Evolutionary conservation across 495 filamentous ascomycete genomes (phyloP).

Genomic region (Aspergillus diversus): DNA sequence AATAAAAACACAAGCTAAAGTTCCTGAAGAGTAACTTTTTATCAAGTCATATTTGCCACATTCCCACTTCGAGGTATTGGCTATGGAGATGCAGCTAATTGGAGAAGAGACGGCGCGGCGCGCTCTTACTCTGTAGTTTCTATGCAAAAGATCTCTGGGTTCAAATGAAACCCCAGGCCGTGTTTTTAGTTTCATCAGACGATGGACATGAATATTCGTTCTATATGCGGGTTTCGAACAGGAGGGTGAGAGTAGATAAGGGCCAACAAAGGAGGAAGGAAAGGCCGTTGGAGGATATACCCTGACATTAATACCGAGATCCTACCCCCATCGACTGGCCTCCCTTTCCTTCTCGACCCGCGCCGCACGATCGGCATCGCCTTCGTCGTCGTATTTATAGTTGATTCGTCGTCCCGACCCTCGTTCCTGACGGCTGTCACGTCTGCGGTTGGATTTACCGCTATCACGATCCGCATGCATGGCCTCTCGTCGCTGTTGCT

Average conservation of each 20-base stretch:
- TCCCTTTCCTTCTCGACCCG: conserved; percentile 55
- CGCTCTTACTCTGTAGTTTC: too few relatives aligned
- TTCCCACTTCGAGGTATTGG: too few relatives aligned
- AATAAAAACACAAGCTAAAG: too few relatives aligned
- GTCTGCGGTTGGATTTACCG: conserved; percentile 49
- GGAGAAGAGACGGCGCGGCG: too few relatives aligned
- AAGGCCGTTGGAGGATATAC: not conserved
- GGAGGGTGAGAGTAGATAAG: not conserved
- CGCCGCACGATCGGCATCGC: conserved; percentile 43
- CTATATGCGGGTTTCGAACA: not conserved
- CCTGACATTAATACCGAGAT: not conserved
- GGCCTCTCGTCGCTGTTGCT: conserved; percentile 72
- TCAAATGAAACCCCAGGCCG: too few relatives aligned
- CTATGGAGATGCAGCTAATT: too few relatives aligned
- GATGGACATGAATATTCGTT: not conserved
- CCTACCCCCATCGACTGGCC: conserved; percentile 37
- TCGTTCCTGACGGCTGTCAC: conserved; percentile 57
- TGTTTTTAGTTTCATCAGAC: too few relatives aligned
- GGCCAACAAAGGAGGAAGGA: not conserved
- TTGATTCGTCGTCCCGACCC: conserved; percentile 50
- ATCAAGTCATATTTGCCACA: too few relatives aligned
- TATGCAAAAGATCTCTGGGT: too few relatives aligned
- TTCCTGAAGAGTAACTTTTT: too few relatives aligned
- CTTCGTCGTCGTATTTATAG: conserved; percentile 63
- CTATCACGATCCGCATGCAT: conserved; percentile 49